Evolutionary conservation across 331 rosid genomes (phyloP), one percentile per base, ranked within the genome.

Genomic region (Dryas integrifolia): DNA sequence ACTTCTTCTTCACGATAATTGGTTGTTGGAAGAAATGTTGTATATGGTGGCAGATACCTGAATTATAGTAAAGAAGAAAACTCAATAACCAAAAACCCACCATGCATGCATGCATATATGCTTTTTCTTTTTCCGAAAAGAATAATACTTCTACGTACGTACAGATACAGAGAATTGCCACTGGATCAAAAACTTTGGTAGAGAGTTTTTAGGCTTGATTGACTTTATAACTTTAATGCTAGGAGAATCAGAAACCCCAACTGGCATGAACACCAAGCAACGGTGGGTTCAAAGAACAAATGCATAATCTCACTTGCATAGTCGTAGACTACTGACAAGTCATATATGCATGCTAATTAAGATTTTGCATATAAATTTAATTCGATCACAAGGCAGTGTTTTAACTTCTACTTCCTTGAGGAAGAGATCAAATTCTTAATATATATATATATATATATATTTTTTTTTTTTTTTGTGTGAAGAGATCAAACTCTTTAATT

Each of bases 11-110:
- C 13, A 6, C 56, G 55, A 64, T 67, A 79, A 7, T 41, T 21
- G 39, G 13, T 74, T 14, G 65, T 5, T 3, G 92, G 90, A 52
- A 76, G 14, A 68, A 80, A 83, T 5, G 82, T 80, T 0, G 93
- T 92, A 68, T 85, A 79, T 9, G 94, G 87, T 53, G 96, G 96
- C 39, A 92, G 87, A 77, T 92, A 92, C 94, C 98, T 89, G 80
- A 21, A 51, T 65, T 18, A 7, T 6, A 70, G 2, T 7, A 2
- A 66, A 12, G 0, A 9, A 5, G 14, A 7, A 57, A 15, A 43
- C 56, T 13, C 4, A 7, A 11, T 4, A 4, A 21, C 26, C 6
- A 38, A 2, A 14, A 40, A 60, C 2, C 47, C 6, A 39, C 47
- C 38, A 21, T 21, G 24, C 24, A 12, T 13, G 9, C 14, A 26